Conservation (phyloP, 164 flowering plant genomes). For the Nelumbo lutea region DNA sequence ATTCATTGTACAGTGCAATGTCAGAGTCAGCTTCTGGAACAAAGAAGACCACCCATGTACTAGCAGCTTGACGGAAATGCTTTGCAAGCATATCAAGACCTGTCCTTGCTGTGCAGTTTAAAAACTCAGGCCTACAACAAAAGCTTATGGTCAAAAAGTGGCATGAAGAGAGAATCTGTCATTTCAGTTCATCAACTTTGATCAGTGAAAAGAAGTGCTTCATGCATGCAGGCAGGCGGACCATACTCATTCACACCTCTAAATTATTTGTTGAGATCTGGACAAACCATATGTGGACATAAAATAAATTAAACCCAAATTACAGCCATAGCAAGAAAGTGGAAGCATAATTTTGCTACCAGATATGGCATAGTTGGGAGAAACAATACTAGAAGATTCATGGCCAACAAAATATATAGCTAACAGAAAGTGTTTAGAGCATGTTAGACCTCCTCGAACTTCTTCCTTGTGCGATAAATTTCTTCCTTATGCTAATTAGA, state of each 20-base stretch:
- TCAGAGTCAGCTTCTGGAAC: conserved; percentile 83
- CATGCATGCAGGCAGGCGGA: background rate
- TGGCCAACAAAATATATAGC: background rate
- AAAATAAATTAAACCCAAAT: background rate
- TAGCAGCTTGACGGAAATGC: conserved; percentile 80
- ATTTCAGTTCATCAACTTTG: background rate
- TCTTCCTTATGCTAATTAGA: background rate
- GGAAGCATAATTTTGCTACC: background rate
- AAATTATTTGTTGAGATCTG: too few species aligned
- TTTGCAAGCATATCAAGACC: conserved; percentile 95
- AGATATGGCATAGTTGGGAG: too few species aligned
- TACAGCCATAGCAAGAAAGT: background rate
- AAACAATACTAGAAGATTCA: background rate
- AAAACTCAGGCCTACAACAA: conserved; percentile 70
- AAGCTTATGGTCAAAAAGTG: background rate
- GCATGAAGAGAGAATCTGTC: background rate
- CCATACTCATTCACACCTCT: background rate
- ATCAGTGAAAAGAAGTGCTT: background rate
- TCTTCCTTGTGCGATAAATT: background rate
- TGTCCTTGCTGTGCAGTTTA: conserved; percentile 95
- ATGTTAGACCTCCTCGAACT: too few species aligned
- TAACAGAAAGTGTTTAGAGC: too few species aligned
- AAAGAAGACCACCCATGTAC: conserved; percentile 85
- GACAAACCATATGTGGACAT: too few species aligned
- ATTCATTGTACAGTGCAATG: conserved; percentile 76